Conservation (phyloP, 2,329 filamentous ascomycete genomes). For the Coleophoma cylindrospora region DNA sequence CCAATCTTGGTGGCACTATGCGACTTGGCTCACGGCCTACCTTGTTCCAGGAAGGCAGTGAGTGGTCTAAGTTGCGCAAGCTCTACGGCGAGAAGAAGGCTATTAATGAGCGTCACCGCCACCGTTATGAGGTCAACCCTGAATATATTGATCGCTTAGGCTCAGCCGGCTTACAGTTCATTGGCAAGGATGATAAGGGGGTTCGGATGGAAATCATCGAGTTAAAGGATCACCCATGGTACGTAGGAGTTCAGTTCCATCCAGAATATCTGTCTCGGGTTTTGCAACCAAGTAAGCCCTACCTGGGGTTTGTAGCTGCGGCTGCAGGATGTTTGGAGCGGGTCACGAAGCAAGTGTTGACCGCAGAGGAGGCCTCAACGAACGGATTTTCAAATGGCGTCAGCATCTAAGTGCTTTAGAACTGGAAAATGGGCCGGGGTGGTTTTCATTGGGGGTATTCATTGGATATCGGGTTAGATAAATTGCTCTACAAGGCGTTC, state of each 20-base stretch:
- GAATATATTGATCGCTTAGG: conserved; percentile 65
- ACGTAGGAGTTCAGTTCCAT: conserved; percentile 82
- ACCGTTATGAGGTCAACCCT: conserved; percentile 89
- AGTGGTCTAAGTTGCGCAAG: conserved; percentile 73
- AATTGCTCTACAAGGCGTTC: too few relatives aligned
- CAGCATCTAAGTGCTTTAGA: not conserved
- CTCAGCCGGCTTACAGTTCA: conserved; percentile 65
- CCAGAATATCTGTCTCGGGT: conserved; percentile 80
- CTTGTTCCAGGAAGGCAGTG: conserved; percentile 67
- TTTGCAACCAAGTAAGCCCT: conserved; percentile 67
- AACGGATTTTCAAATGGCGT: not conserved
- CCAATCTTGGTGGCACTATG: conserved; percentile 83
- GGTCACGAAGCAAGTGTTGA: conserved; percentile 11
- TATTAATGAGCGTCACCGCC: conserved; percentile 74
- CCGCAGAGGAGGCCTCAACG: not conserved
- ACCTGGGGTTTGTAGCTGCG: conserved; percentile 81
- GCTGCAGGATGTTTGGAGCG: conserved; percentile 33
- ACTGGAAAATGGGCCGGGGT: too few relatives aligned
- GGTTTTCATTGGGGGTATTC: too few relatives aligned
- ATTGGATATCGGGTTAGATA: too few relatives aligned
- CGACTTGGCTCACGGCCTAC: conserved; percentile 71
- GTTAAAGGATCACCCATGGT: conserved; percentile 78
- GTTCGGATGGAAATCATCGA: conserved; percentile 82
- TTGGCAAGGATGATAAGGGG: conserved; percentile 74
- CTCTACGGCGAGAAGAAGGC: conserved; percentile 59